Evolutionary conservation across 257 asterid species (phyloP), one percentile per base, ranked within the genome.

Genomic region (Cordia subcordata): DNA sequence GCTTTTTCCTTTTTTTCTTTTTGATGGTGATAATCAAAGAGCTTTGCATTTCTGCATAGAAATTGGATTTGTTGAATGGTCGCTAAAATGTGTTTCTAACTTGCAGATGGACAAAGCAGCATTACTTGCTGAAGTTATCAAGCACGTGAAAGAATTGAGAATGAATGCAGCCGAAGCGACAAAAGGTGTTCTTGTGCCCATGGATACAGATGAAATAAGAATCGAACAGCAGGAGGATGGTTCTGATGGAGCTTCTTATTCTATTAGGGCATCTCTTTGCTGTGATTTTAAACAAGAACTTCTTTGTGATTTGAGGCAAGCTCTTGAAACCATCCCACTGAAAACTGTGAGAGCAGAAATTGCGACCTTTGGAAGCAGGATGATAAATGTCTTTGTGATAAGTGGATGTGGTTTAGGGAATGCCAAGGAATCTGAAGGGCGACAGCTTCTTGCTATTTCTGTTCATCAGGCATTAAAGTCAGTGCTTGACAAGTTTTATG

Each of bases 41-140:
- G 6, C n/a, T 62, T 13, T 49, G 37, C 27, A 39, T 23, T 16
- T 39, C 47, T 58, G 27, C 9, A 11, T 49, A 49, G 10, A 14
- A 17, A 37, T 10, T 32, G 13, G 17, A 42, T 39, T 15, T 52
- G 20, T 51, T 38, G 38, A 47, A 55, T 17, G 21, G 40, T 65
- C 10, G 40, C 59, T 50, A 23, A 65, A 15, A 22, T 52, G 17
- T 20, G 9, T 11, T 27, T 54, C 23, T 44, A 20, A 27, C 40
- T 55, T 19, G 32, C 70, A 89, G 96, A 86, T 86, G 96, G 96
- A 88, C 72, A 86, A 88, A 67, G 96, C 96, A 57, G 88, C 89
- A 59, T 67, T 89, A 56, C 85, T 89, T 15, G 87, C 81, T 33
- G 89, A 86, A 79, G 96, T 84, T 15, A 77, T 89, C 52, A 81